Base-by-base conservation (phyloP, 139 green algal genomes). In the Deuterostichococcus epilithicus region DNA sequence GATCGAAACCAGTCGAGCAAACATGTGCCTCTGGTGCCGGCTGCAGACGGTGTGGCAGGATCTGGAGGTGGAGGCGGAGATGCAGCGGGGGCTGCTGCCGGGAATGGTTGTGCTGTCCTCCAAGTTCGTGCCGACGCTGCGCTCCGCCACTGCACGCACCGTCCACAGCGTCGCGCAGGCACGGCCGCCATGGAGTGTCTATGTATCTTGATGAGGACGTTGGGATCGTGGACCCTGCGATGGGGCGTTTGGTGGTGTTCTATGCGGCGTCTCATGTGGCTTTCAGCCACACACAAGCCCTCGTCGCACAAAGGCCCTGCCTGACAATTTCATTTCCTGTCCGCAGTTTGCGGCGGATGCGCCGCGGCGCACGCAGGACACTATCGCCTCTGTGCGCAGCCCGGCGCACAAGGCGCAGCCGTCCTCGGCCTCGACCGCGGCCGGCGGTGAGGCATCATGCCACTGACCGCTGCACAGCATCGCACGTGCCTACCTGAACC, bases 51-150 rank as follows among this genome's bases (percentile, higher is more conserved):
- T 87, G 13, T 63, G 52, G 86, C 77, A 84, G 42, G 93, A 97
- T 86, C 87, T 97, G 58, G 93, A 97, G 67, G 92, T 97, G 47
- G 93, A 97, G 72, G 71, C 68, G 23, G 92, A 96, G 82, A 90
- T 97, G 88, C 37, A 82, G 42, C 76, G 80, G 28, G 91, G 90
- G 0, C 81, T 89, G 68, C 82, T 95, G 78, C 91, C 91, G 6
- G 89, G 84, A 30, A 26, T 75, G 13, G 59, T 91, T 13, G 44
- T 74, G 5, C 79, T 93, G 8, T 86, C 81, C 58, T 79, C 68
- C 77, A 92, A 92, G 72, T 85, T 92, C 52, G 69, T 84, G 37
- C 87, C 87, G 33, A 76, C 77, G 3, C 35, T 89, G 18, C 76
- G 77, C 26, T 73, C 18, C 0, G 75, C 85, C 23, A 68, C 73